phyloP scores from a whole-genome alignment of 306 rosid genomes.

The Quercus glauca region DNA sequence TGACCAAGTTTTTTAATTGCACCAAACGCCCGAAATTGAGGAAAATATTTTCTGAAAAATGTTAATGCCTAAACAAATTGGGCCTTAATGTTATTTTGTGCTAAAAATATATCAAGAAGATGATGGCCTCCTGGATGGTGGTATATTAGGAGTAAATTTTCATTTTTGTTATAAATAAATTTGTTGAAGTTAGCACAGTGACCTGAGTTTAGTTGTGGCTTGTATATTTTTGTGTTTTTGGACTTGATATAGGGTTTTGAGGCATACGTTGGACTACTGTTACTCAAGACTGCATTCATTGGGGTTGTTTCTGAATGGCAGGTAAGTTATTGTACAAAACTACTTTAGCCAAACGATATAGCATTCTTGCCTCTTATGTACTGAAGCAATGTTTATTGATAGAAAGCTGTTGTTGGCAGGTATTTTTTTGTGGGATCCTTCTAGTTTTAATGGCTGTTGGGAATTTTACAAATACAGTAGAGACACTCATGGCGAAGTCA shows the following conservation, averaged over 20 bases:
- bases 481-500: slow-evolving; percentile 78
- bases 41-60: too few species aligned
- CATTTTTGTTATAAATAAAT: neutral
- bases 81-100: neutral
- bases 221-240: slow-evolving; percentile 18
- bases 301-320: slow-evolving; percentile 90
- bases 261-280: slow-evolving; percentile 78
- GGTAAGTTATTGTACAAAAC: slow-evolving; percentile 37
- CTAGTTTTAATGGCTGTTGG: slow-evolving; percentile 89
- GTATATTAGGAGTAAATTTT: neutral
- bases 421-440: slow-evolving; percentile 75
- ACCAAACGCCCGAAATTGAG: too few species aligned
- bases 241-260: slow-evolving; percentile 69
- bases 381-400: neutral
- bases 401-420: slow-evolving; percentile 52
- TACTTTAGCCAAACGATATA: neutral
- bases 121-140: neutral
- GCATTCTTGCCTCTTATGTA: neutral
- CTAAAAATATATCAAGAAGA: neutral
- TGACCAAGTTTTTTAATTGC: too few species aligned
- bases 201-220: slow-evolving; percentile 6
- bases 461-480: slow-evolving; percentile 86
- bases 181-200: slow-evolving; percentile 10
- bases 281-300: slow-evolving; percentile 70
- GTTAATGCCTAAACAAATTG: too few species aligned